Evolutionary conservation across 148 eudicot species (phyloP).

Genomic region (Dysphania ambrosioides): DNA sequence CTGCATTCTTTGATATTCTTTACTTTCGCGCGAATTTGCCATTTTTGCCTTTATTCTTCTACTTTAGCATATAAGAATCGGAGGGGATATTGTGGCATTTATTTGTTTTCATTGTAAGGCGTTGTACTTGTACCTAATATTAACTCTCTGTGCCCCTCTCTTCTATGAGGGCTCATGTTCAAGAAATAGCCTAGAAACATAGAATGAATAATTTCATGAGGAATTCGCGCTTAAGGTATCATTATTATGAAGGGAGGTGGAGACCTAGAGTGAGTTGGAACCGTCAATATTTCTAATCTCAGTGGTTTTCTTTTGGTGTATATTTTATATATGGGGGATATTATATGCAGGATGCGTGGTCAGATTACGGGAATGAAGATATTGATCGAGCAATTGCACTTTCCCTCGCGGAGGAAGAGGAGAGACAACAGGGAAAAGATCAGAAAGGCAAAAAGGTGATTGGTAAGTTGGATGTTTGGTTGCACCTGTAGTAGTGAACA

Average conservation of each 20-base stretch:
- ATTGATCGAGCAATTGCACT: conserved; percentile 84
- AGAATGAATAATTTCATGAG: conserved; percentile 1
- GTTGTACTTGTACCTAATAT: not conserved
- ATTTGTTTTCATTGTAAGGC: not conserved
- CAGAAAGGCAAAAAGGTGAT: conserved; percentile 70
- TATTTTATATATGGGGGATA: conserved; percentile 14
- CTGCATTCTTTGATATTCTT: conserved; percentile 2
- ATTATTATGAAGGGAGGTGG: not conserved
- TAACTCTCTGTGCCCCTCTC: too few species aligned
- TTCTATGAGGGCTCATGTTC: too few species aligned
- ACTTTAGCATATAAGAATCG: not conserved
- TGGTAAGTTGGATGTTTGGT: conserved; percentile 41
- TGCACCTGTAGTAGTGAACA: not conserved
- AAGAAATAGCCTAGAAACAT: not conserved
- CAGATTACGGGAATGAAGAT: conserved; percentile 73
- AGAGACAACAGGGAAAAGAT: conserved; percentile 34
- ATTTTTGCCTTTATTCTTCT: not conserved
- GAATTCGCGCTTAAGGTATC: not conserved
- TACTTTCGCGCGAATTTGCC: not conserved
- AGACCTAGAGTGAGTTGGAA: not conserved
- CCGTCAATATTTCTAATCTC: not conserved
- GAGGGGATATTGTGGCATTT: not conserved
- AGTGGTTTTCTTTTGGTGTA: not conserved
- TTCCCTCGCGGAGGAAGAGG: conserved; percentile 62
- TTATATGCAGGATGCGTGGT: conserved; percentile 55